phyloP scores from a whole-genome alignment of 768 basidiomycete species.

The Calocybe cyanea region DNA sequence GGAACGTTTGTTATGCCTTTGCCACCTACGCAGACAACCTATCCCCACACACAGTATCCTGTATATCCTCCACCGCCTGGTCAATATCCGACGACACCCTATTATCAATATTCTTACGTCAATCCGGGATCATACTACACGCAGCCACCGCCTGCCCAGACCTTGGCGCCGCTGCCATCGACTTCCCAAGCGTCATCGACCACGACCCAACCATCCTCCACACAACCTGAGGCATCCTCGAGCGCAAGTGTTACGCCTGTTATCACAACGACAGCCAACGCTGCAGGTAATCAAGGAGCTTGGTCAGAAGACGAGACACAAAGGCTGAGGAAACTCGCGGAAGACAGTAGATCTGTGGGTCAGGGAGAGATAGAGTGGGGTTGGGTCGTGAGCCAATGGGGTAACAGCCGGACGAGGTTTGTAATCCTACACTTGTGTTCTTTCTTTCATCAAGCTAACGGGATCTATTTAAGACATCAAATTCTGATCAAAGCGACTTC shows the following conservation, averaged over 20 bases:
- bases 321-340: constrained; percentile 61
- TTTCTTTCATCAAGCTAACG: background rate
- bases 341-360: constrained; percentile 52
- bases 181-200: background rate
- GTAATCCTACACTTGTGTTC: constrained; percentile 11
- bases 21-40: constrained; percentile 40
- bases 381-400: constrained; percentile 71
- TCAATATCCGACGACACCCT: constrained; percentile 59
- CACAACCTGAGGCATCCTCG: constrained; percentile 18
- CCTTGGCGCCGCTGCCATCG: constrained; percentile 2
- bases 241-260: constrained; percentile 20
- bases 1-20: constrained; percentile 72
- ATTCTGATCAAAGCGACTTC: constrained; percentile 78
- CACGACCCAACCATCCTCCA: constrained; percentile 15
- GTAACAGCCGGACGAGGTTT: constrained; percentile 68
- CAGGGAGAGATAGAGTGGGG: constrained; percentile 77
- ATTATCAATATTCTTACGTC: constrained; percentile 49
- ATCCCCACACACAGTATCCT: constrained; percentile 42
- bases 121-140: constrained; percentile 20
- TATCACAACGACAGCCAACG: constrained; percentile 25
- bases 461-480: constrained; percentile 55
- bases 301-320: constrained; percentile 82
- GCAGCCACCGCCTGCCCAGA: constrained; percentile 19
- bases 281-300: constrained; percentile 55
- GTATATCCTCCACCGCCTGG: constrained; percentile 32